Conservation (phyloP, 148 eudicot species). For the Amaranthus palmeri region DNA sequence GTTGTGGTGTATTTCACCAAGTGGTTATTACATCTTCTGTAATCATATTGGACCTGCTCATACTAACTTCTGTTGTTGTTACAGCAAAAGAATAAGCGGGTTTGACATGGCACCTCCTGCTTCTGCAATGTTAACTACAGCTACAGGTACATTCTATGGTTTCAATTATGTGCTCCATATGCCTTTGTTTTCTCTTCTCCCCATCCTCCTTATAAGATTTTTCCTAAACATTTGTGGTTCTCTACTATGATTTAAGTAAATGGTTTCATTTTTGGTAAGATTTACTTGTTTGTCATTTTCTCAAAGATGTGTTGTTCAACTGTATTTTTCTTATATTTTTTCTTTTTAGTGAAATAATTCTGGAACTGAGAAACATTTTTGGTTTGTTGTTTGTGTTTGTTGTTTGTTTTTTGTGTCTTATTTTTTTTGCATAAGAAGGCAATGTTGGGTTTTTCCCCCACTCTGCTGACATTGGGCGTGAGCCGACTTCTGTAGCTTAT, state of each 20-base stretch:
- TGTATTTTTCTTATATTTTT: slow-evolving; percentile 12
- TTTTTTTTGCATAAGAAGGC: slow-evolving; percentile 93
- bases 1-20: background rate
- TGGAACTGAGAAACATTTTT: slow-evolving; percentile 85
- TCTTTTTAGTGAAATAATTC: slow-evolving; percentile 40
- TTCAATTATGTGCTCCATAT: background rate
- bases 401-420: slow-evolving; percentile 88
- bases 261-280: slow-evolving; percentile 51
- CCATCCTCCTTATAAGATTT: background rate
- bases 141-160: slow-evolving; percentile 47
- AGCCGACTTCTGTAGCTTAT: slow-evolving; percentile 97
- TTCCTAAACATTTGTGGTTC: background rate
- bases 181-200: background rate
- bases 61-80: slow-evolving; percentile 25
- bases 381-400: slow-evolving; percentile 86
- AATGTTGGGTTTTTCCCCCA: slow-evolving; percentile 96
- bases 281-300: slow-evolving; percentile 25
- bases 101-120: slow-evolving; percentile 99
- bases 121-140: slow-evolving; percentile 68
- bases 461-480: slow-evolving; percentile 99
- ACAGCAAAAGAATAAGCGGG: slow-evolving; percentile 96
- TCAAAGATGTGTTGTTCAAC: slow-evolving; percentile 21
- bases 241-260: background rate
- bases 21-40: background rate
- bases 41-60: background rate